A percentile compares a stretch with the other conserved stretches of the same genome.
These are phyloP conservation scores for Trichoderma virens DNA, from an alignment of 495 filamentous ascomycete genomes.

Conservation along the genomic window DNA sequence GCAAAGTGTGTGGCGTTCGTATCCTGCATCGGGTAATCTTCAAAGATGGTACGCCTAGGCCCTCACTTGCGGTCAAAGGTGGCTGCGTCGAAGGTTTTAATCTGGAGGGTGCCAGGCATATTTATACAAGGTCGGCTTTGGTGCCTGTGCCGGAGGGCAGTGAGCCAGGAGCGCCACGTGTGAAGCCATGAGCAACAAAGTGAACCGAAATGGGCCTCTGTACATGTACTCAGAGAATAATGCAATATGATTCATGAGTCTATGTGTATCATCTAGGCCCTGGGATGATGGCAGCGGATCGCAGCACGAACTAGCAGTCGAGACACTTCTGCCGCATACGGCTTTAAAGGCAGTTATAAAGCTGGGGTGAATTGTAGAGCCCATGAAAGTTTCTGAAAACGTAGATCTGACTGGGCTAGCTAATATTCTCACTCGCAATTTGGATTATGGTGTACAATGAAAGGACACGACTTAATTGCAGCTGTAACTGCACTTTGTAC, in stretches of 20 bases:
- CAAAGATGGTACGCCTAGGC: constrained; percentile 27
- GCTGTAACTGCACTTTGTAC: too few species aligned
- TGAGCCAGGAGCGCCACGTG: constrained; percentile 11
- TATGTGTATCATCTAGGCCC: neutral
- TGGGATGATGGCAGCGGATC: neutral
- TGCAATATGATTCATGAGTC: neutral
- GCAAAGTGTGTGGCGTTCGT: constrained; percentile 40
- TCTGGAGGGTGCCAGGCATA: constrained; percentile 31
- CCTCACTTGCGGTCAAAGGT: constrained; percentile 40
- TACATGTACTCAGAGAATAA: neutral
- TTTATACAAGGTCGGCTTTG: constrained; percentile 31
- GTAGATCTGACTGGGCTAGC: neutral
- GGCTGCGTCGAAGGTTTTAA: constrained; percentile 40
- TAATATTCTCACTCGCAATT: neutral
- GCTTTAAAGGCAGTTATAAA: neutral
- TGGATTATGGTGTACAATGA: neutral
- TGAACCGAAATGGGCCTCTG: neutral
- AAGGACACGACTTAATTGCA: too few species aligned
- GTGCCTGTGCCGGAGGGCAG: constrained; percentile 45
- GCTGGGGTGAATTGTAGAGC: neutral
- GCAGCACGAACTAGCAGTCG: neutral
- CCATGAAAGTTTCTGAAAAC: neutral
- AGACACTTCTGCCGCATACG: neutral
- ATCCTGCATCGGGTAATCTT: constrained; percentile 39
- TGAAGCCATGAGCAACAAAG: constrained; percentile 21